Base-by-base conservation (phyloP, 257 asterid genomes). In the Plantago major region DNA sequence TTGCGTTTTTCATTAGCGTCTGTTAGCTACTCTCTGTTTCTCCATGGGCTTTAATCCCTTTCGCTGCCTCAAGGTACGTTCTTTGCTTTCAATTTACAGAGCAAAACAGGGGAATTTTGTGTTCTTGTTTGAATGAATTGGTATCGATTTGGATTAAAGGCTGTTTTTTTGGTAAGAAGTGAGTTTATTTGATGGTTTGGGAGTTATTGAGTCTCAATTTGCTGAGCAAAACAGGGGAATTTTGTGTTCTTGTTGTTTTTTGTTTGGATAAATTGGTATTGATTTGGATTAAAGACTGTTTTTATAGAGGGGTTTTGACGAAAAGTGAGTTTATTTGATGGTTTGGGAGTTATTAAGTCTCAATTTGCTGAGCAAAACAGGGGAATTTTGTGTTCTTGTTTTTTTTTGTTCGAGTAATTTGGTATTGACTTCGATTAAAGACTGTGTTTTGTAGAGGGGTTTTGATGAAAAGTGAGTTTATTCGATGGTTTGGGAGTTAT, bases 41-140 rank as follows among this genome's bases (percentile, higher is more conserved):
- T 71, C 60, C 47, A 81, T 77, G 83, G 63, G 68, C 64, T 49
- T 62, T 73, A 58, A 76, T 57, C 64, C 70, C 70, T 56, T 77
- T 62, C 64, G 73, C 63, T 13, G 46, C 46, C 74, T 81, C 79
- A 75, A 77, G 83, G 87, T 77, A 67, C 64, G 11, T 70, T 64
- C 69, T 70, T 46, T 12, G 18, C 44, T 45, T 22, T 22, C 26
- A 2, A 22, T 22, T 22, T 22, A 22, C 26, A 22, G 26, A 22
- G 26, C 26, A 22, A 22, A 22, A 1, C 69, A 28, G 38, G 28
- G 15, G 19, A 53, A 49, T 45, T 63, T 33, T 18, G 22, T 38
- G 28, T n/a, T 1, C 26, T 58, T 67, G 17, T 49, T 64, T 22
- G 26, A 2, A 22, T 22, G 2, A 22, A 22, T 22, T 22, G 26